Base-by-base conservation (phyloP, 164 flowering plant genomes). In the Euptelea pleiosperma region DNA sequence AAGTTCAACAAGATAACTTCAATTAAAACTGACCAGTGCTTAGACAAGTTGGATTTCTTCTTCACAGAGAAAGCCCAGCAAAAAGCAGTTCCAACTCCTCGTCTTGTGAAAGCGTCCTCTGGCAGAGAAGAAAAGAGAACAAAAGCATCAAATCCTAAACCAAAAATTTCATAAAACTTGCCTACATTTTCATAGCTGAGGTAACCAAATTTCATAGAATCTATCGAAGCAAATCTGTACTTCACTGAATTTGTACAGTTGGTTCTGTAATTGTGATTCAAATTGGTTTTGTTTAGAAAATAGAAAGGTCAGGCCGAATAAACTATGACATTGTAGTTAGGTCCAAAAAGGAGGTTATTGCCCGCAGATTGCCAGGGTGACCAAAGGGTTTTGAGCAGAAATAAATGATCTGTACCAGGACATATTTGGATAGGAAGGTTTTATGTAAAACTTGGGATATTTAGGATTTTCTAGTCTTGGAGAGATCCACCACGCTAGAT, bases 61-160 rank as follows among this genome's bases (percentile, higher is more conserved):
- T 65, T 86, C 78, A 84, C 39, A 84, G 36, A 67, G 82, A 80
- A 22, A 84, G 77, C 55, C 85, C 75, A 45, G 86, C 76, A 65
- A 84, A 88, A 48, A 85, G 88, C 57, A 82, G 65, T 70, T 85
- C 95, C 82, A 85, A 60, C 70, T 87, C 95, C 74, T 75, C 75
- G 2, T 83, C 82, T 63, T 87, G 85, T 11, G 91, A 68, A 1
- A 8, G 3, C 4, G 82, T 72, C 65, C 92, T 79, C 92, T 83
- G 79, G 4, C 22, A 52, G n/a, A 35, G 3, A 34, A 37, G 36
- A 51, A 15, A 33, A 21, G 18, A 34, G 16, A 37, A 39, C 41
- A 52, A 15, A 45, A 34, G 8, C 22, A 53, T 15, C 31, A 30
- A 39, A 16, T 40, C n/a, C 1, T 37, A 47, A 7, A 26, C 28